Evolutionary conservation across 116 monocot species (phyloP).

Genomic region (Thalassia testudinum): DNA sequence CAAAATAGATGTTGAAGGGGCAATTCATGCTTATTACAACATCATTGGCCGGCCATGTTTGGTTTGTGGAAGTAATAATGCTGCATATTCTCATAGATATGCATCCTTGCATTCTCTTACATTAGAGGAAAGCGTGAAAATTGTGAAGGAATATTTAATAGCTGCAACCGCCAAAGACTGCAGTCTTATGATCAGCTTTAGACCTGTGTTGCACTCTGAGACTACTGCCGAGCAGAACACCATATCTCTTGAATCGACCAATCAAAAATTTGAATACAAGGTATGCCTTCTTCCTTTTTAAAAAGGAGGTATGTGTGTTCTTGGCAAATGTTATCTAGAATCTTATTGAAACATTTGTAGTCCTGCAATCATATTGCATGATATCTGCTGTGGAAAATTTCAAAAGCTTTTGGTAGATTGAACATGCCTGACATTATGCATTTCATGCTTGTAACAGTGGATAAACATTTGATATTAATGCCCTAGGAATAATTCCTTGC

Average conservation of each 20-base stretch:
- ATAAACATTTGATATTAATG: no score
- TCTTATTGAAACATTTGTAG: no score
- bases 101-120: slow-evolving; percentile 50
- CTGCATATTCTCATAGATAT: slow-evolving; percentile 19
- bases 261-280: slow-evolving; percentile 79
- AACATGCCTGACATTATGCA: no score
- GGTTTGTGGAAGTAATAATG: slow-evolving; percentile 33
- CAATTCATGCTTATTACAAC: slow-evolving; percentile 85
- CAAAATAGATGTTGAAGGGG: slow-evolving; percentile 73
- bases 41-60: slow-evolving; percentile 46
- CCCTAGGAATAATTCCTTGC: no score
- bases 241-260: slow-evolving; percentile 42
- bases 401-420: no score
- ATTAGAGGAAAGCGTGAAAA: slow-evolving; percentile 38
- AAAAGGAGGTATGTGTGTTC: no score
- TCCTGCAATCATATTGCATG: no score
- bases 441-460: no score
- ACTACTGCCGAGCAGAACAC: slow-evolving; percentile 13
- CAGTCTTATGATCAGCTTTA: slow-evolving; percentile 83
- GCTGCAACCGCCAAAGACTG: slow-evolving; percentile 85
- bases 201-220: slow-evolving; percentile 7
- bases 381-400: no score
- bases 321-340: no score
- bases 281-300: slow-evolving; percentile 19
- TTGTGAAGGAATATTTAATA: slow-evolving; percentile 58